Conservation (phyloP, 768 basidiomycete species). For the Mrakia hoshinonis region DNA sequence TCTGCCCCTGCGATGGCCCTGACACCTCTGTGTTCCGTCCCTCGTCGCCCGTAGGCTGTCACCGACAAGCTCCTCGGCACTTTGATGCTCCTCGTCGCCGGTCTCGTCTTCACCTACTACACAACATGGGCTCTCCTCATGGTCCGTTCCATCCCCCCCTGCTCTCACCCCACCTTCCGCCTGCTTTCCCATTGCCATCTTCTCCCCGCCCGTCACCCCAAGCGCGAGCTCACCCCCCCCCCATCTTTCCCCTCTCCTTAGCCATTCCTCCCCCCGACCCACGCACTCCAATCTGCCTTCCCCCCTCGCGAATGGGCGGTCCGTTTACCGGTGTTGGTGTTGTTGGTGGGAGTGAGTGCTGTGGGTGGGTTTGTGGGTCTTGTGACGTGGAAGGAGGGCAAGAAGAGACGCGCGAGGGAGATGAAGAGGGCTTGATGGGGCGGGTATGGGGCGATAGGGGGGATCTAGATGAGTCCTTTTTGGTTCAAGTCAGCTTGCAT, state of each 20-base stretch:
- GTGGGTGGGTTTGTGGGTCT: constrained; percentile 72
- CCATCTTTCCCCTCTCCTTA: background rate
- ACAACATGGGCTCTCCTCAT: constrained; percentile 62
- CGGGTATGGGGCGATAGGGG: background rate
- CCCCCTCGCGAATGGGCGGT: constrained; percentile 89
- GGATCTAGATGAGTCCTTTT: background rate
- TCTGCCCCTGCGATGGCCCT: too few relatives aligned
- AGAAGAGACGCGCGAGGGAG: constrained; percentile 56
- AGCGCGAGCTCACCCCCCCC: background rate
- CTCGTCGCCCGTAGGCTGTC: constrained; percentile 48
- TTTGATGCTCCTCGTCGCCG: constrained; percentile 67
- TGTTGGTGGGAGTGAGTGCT: constrained; percentile 68
- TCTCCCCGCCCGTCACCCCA: background rate
- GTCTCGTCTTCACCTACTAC: constrained; percentile 75
- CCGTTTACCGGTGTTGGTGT: constrained; percentile 69
- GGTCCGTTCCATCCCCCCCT: background rate
- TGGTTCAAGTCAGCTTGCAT: too few relatives aligned
- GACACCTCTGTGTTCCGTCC: too few relatives aligned
- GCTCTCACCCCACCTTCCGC: background rate
- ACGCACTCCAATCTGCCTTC: constrained; percentile 55
- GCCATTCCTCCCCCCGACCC: constrained; percentile 13
- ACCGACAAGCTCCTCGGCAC: constrained; percentile 76
- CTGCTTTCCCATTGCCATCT: background rate
- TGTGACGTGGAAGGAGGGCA: constrained; percentile 66
- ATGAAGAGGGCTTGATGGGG: constrained; percentile 42